Evolutionary conservation across 768 basidiomycete genomes (phyloP).

Genomic region (Tremella fuciformis): DNA sequence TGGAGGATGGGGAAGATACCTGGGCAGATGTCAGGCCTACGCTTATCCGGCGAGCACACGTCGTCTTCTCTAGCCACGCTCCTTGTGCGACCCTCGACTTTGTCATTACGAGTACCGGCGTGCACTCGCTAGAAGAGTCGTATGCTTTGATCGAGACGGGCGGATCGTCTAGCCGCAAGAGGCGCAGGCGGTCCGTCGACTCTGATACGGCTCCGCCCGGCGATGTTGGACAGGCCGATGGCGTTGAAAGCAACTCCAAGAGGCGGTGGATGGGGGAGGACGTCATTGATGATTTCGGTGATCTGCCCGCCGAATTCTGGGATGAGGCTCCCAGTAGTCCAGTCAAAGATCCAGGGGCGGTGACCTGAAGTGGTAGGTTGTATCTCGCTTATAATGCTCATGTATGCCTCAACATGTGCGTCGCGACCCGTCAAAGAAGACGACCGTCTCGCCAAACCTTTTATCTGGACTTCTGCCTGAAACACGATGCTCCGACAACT

Average conservation of each 20-base stretch:
- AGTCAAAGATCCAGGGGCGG: not conserved
- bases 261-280: slow-evolving; percentile 10
- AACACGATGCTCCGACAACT: too few relatives aligned
- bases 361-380: too few relatives aligned
- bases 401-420: too few relatives aligned
- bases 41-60: slow-evolving; percentile 67
- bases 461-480: too few relatives aligned
- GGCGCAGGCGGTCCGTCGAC: not conserved
- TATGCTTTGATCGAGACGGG: slow-evolving; percentile 22
- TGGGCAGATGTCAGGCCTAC: slow-evolving; percentile 47
- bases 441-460: too few relatives aligned
- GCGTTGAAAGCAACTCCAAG: slow-evolving; percentile 4
- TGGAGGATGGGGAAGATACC: slow-evolving; percentile 40
- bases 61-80: slow-evolving; percentile 71
- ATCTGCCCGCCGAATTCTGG: slow-evolving; percentile 40
- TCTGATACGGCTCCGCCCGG: not conserved
- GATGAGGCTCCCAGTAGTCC: slow-evolving; percentile 5
- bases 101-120: slow-evolving; percentile 64
- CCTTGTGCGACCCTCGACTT: slow-evolving; percentile 68
- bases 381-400: too few relatives aligned
- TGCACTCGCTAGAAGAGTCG: slow-evolving; percentile 49
- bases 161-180: slow-evolving; percentile 5
- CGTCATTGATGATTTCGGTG: slow-evolving; percentile 33
- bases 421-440: too few relatives aligned
- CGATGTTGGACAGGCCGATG: not conserved